Evolutionary conservation across 2,329 filamentous ascomycete genomes (phyloP).

Genomic region (Pyrenochaeta sp.): DNA sequence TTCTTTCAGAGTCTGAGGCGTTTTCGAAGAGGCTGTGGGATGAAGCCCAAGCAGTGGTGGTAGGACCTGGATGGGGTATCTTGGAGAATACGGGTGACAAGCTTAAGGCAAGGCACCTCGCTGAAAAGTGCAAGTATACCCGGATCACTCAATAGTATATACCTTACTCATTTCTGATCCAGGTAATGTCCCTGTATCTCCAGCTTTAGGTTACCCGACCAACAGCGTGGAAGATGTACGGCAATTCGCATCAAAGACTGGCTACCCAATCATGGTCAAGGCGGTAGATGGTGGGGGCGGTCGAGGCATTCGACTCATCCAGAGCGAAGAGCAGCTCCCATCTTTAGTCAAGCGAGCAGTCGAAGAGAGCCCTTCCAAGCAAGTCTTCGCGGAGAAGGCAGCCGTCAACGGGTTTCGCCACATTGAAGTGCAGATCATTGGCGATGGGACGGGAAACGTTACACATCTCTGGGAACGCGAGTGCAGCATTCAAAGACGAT

Average conservation of each 20-base stretch:
- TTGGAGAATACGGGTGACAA: slow-evolving; percentile 66
- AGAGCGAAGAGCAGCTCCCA: slow-evolving; percentile 54
- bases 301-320: slow-evolving; percentile 65
- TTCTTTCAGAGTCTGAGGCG: slow-evolving; percentile 66
- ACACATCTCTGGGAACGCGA: slow-evolving; percentile 68
- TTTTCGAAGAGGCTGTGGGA: slow-evolving; percentile 61
- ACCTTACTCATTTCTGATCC: neutral
- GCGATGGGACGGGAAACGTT: slow-evolving; percentile 62
- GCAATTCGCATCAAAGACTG: slow-evolving; percentile 66
- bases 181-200: slow-evolving; percentile 60
- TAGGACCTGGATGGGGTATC: slow-evolving; percentile 67
- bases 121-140: slow-evolving; percentile 54
- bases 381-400: slow-evolving; percentile 69
- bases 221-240: slow-evolving; percentile 53
- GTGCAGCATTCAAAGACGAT: slow-evolving; percentile 67
- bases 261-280: slow-evolving; percentile 68
- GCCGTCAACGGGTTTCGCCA: slow-evolving; percentile 69
- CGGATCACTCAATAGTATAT: neutral
- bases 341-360: slow-evolving; percentile 60
- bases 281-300: slow-evolving; percentile 72
- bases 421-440: slow-evolving; percentile 68
- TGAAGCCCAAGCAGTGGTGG: slow-evolving; percentile 58
- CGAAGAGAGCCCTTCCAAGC: slow-evolving; percentile 66
- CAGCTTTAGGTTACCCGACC: slow-evolving; percentile 58
- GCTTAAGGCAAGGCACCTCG: slow-evolving; percentile 61